Base-by-base conservation (phyloP, 2,329 filamentous ascomycete genomes). In the Talaromyces rugulosus region DNA sequence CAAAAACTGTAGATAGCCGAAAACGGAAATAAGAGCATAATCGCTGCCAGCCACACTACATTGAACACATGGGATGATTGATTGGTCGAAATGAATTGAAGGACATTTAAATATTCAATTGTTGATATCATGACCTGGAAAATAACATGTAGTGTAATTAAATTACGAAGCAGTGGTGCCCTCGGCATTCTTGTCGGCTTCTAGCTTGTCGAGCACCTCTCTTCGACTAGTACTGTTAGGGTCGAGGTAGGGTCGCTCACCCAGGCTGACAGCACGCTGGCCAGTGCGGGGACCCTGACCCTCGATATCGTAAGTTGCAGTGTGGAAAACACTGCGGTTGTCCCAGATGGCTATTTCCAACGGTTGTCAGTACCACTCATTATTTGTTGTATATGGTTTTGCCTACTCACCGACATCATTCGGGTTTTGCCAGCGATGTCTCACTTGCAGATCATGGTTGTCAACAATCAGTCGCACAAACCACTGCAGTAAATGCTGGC, bases 251-350 rank as follows among this genome's bases (percentile, higher is more conserved):
- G 83, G 83, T 67, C 72, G 74, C 72, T 86, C 83, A 0, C 83
- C 84, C 14, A 86, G 66, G 5, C 82, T 81, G 7, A 85, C 82
- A 2, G 78, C 81, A 1, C 84, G 70, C 34, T 80, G 78, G 0
- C 83, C 83, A 8, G 75, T 76, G 4, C 83, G 71, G 5, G 78
- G 67, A 1, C 73, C 77, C 7, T 78, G 67, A 0, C 73, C 77
- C 4, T 77, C 72, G 65, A 83, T 82, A 65, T 85, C 83, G 12
- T 60, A 40, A 5, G 56, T 58, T 18, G 56, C 56, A 34, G 56
- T 78, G 65, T 86, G 83, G 66, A 81, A 85, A 0, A 81, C 81
- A n/a, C 77, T 81, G 7, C 83, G 75, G 66, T 86, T 85, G 64
- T 86, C 83, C 83, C 84, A 86, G 64, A 86, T 84, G 1, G 83